Evolutionary conservation across 2,329 filamentous ascomycete genomes (phyloP), one percentile per base, ranked within the genome.

Genomic region (Ascochyta fabae): DNA sequence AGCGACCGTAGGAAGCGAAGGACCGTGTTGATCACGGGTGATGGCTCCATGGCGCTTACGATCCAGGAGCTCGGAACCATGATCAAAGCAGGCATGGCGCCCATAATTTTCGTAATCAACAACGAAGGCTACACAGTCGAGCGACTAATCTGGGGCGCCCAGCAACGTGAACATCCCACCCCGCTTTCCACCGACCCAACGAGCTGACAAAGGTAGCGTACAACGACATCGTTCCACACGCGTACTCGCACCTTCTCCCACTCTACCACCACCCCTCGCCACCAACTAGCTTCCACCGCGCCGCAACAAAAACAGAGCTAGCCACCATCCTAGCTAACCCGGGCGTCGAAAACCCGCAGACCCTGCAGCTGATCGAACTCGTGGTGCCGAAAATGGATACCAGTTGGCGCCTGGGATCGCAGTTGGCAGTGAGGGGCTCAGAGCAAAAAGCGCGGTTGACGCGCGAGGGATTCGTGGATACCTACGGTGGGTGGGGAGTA

Each of bases 1-100:
- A 19, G 24, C 1, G 39, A 10, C 13, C 16, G 23, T 0, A 48
- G 22, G 9, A 40, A 40, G 10, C 68, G 72, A 5, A 53, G 83
- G 49, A 83, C 84, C 0, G 78, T 87, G 9, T 72, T 88, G 1
- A 79, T 86, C 57, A 86, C 86, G 31, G 86, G 86, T 5, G 86
- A 88, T 48, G 87, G 51, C 3, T 86, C 84, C 58, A 81, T 89
- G 55, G 83, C 88, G 60, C 83, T 89, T 75, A 89, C 86, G 0
- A 85, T 81, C 0, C 87, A 90, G 67, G 86, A 88, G 60, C 75
- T 90, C 3, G 82, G 83, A 10, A 87, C 85, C 2, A 88, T 89
- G 63, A 84, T 89, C 61, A 71, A 71, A 47, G 63, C 72, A 1
- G 61, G 72, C 7, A 61, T 75, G 16, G 69, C 69, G 7, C 65